A percentile compares a stretch with the other conserved stretches of the same genome.
Evolutionary conservation across 2,329 filamentous ascomycete species (phyloP).

Genomic region (Microdochium trichocladiopsis): DNA sequence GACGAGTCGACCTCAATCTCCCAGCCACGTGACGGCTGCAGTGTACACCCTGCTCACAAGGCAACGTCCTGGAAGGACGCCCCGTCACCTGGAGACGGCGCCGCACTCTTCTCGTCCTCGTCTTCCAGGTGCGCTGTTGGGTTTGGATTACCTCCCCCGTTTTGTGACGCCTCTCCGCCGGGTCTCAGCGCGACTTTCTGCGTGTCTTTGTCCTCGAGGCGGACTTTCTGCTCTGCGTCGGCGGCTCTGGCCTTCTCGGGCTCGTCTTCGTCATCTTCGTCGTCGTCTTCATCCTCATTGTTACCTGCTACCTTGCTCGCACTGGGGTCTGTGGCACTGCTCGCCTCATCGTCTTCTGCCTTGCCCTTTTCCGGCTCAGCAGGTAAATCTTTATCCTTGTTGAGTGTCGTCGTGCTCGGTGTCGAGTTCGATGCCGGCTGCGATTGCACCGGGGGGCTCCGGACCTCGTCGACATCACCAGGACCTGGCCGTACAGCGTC

Average conservation of each 20-base stretch:
- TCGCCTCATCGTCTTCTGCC: slow-evolving; percentile 5
- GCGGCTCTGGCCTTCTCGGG: slow-evolving; percentile 20
- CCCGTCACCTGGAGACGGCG: slow-evolving; percentile 44
- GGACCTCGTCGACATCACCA: slow-evolving; percentile 21
- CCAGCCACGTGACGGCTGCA: no score
- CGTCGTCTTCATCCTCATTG: slow-evolving; percentile 12
- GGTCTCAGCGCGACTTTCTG: slow-evolving; percentile 46
- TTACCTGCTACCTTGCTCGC: slow-evolving; percentile 5
- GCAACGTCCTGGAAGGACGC: slow-evolving; percentile 59
- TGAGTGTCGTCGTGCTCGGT: slow-evolving; percentile 9
- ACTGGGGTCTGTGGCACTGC: slow-evolving; percentile 5
- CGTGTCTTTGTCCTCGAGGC: slow-evolving; percentile 46
- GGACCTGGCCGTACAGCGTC: slow-evolving; percentile 59
- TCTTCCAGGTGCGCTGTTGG: slow-evolving; percentile 21
- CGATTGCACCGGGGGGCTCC: slow-evolving; percentile 7
- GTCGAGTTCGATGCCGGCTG: slow-evolving; percentile 14
- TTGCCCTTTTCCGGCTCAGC: slow-evolving; percentile 9
- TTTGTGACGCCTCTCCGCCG: slow-evolving; percentile 9
- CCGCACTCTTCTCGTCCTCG: slow-evolving; percentile 29
- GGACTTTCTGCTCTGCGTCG: slow-evolving; percentile 44
- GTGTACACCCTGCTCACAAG: slow-evolving; percentile 29
- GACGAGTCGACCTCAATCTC: no score
- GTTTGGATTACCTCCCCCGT: slow-evolving; percentile 18
- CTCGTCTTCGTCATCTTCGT: slow-evolving; percentile 18
- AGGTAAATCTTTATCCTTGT: slow-evolving; percentile 19